Conservation (phyloP, 2,329 filamentous ascomycete genomes). For the Stachybotrys chlorohalonatus region DNA sequence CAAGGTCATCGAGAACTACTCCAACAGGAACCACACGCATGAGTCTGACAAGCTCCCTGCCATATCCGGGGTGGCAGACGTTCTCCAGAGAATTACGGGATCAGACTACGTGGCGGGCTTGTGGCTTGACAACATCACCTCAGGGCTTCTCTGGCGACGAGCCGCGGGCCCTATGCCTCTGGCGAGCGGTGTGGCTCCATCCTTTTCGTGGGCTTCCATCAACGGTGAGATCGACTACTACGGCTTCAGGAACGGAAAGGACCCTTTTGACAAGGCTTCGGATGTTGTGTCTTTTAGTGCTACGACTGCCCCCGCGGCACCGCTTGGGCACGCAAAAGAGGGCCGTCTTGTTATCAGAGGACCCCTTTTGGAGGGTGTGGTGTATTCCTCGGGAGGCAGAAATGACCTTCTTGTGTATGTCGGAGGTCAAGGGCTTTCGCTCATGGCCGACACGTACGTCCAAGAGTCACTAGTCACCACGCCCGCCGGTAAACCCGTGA, state of each 20-base stretch:
- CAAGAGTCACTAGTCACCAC: background rate
- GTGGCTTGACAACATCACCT: constrained; percentile 15
- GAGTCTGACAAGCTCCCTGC: constrained; percentile 16
- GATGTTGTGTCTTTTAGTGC: constrained; percentile 3
- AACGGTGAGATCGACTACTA: constrained; percentile 13
- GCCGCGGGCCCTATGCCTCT: background rate
- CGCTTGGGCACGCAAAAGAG: background rate
- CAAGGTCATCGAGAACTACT: constrained; percentile 17
- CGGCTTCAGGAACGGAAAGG: constrained; percentile 11
- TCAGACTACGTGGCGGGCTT: constrained; percentile 18
- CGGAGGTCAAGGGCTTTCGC: background rate
- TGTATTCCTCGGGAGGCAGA: background rate
- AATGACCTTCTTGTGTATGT: background rate
- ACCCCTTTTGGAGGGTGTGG: background rate
- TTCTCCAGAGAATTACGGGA: constrained; percentile 9
- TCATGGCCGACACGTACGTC: background rate
- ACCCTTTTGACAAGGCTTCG: constrained; percentile 6
- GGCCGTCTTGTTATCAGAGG: background rate
- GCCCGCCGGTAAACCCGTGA: background rate
- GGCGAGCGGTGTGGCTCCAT: constrained; percentile 9
- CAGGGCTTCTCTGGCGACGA: constrained; percentile 12
- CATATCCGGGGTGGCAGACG: constrained; percentile 17
- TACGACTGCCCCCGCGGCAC: background rate
- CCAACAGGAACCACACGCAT: constrained; percentile 11
- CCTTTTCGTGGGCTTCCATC: constrained; percentile 14